Conservation (phyloP, 169 alveolate species). For the Plasmodium malariae region DNA sequence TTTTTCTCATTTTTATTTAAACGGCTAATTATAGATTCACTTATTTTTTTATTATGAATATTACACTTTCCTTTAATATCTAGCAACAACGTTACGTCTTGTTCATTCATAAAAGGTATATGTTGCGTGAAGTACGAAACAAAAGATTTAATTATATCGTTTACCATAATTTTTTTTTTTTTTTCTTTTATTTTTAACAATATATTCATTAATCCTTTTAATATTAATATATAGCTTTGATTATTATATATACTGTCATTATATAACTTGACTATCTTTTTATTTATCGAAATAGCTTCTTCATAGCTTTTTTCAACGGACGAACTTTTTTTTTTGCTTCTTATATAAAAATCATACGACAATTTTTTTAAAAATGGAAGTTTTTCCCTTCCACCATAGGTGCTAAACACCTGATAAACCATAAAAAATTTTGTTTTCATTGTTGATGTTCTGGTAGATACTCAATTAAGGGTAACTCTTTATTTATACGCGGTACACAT, state of each 20-base stretch:
- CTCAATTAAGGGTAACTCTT: no score
- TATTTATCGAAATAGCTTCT: constrained; percentile 4
- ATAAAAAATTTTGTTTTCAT: neutral
- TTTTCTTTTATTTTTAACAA: constrained; percentile 14
- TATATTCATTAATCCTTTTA: constrained; percentile 52
- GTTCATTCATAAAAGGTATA: constrained; percentile 50
- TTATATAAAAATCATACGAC: constrained; percentile 46
- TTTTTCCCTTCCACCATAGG: neutral
- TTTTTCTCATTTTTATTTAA: constrained; percentile 12
- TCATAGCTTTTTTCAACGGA: constrained; percentile 2
- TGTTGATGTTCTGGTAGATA: neutral
- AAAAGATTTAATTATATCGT: constrained; percentile 13
- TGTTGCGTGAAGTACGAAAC: constrained; percentile 17
- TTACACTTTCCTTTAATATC: constrained; percentile 42
- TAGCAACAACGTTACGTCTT: constrained; percentile 48
- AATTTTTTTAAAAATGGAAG: neutral
- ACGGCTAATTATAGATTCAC: constrained; percentile 5
- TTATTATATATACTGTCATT: constrained; percentile 28
- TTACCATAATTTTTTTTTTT: neutral
- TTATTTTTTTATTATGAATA: constrained; percentile 7
- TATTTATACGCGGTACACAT: no score
- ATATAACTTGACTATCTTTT: neutral
- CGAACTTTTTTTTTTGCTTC: neutral
- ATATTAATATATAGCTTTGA: constrained; percentile 63
- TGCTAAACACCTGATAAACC: neutral